Evolutionary conservation across 2,329 filamentous ascomycete species (phyloP).

Genomic region (Botrytis fragariae): DNA sequence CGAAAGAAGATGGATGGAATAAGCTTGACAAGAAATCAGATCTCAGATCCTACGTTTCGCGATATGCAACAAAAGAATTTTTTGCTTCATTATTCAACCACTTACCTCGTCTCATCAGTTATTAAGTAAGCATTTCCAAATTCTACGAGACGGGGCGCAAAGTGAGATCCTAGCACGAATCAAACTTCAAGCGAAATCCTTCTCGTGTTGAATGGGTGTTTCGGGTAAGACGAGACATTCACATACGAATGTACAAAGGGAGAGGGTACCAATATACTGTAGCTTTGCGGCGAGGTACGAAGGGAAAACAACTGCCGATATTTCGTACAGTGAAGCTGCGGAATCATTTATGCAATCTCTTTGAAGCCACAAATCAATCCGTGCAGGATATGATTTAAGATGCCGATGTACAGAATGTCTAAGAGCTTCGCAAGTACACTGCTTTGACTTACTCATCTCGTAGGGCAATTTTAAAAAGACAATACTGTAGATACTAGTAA

Average conservation of each 20-base stretch:
- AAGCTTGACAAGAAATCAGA: constrained; percentile 3
- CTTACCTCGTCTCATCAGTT: background rate
- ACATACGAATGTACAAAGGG: constrained; percentile 6
- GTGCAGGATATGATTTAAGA: constrained; percentile 3
- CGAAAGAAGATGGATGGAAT: background rate
- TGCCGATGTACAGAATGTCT: constrained; percentile 10
- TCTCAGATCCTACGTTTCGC: constrained; percentile 16
- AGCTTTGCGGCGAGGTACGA: constrained; percentile 9
- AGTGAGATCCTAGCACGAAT: constrained; percentile 1
- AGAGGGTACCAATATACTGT: background rate
- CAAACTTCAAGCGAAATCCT: constrained; percentile 9
- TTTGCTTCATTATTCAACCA: background rate
- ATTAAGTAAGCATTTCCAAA: constrained; percentile 1
- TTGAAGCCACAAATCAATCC: background rate
- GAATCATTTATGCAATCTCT: background rate
- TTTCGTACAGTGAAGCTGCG: background rate
- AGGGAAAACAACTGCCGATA: background rate
- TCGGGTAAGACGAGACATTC: constrained; percentile 10
- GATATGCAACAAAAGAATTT: constrained; percentile 12
- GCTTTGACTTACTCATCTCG: background rate
- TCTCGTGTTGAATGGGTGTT: constrained; percentile 7
- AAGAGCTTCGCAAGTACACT: background rate
- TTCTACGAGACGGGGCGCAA: background rate
- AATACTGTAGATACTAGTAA: background rate
- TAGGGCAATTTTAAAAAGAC: background rate